Evolutionary conservation across 1,139 yeast genomes (phyloP).

Genomic region (Diutina mesorugosa): DNA sequence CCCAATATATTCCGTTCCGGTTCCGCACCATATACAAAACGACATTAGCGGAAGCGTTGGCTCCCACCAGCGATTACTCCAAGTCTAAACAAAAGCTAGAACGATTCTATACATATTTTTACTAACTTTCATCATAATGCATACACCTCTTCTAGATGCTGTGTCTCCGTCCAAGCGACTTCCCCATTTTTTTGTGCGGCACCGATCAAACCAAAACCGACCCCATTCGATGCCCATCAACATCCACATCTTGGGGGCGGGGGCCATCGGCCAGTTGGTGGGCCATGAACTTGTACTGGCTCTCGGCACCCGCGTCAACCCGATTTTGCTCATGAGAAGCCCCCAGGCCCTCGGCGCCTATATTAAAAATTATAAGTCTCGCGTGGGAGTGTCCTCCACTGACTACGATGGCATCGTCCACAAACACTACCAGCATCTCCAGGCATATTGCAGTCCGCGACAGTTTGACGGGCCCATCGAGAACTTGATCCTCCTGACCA

Average conservation of each 20-base stretch:
- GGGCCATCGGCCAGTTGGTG: constrained; percentile 28
- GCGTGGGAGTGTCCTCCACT: constrained; percentile 15
- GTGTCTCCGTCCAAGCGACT: neutral
- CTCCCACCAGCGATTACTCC: neutral
- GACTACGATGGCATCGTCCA: constrained; percentile 7
- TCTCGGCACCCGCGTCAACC: constrained; percentile 4
- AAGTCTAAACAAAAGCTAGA: neutral
- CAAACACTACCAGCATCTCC: constrained; percentile 6
- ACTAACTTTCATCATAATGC: neutral
- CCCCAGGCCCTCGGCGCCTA: constrained; percentile 25
- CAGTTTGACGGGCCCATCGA: constrained; percentile 18
- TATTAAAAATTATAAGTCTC: constrained; percentile 20
- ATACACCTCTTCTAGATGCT: too few species aligned
- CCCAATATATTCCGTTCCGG: neutral
- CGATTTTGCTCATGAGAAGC: constrained; percentile 27
- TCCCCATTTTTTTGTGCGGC: neutral
- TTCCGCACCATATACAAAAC: neutral
- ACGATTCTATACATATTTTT: neutral
- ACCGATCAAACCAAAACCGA: neutral
- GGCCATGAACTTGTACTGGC: constrained; percentile 22
- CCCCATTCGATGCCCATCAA: constrained; percentile 7
- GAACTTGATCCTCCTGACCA: constrained; percentile 50
- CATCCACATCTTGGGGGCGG: constrained; percentile 29
- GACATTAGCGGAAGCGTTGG: neutral
- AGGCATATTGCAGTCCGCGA: constrained; percentile 3